Evolutionary conservation across 148 eudicot species (phyloP).

Genomic region (Rhododendron molle): DNA sequence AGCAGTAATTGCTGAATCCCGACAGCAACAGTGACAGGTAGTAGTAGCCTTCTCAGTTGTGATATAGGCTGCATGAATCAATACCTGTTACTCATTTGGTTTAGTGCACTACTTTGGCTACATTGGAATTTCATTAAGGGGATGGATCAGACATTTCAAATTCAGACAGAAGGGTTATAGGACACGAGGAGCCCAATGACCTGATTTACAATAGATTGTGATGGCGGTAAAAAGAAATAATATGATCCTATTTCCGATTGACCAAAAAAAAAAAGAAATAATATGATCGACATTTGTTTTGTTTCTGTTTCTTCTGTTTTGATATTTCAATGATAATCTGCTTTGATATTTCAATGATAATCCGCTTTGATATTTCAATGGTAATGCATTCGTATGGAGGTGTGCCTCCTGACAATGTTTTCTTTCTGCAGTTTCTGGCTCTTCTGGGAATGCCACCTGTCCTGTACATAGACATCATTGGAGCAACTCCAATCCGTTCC

Average conservation of each 20-base stretch:
- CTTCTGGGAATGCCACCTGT: conserved; percentile 33
- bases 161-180: not conserved
- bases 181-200: not conserved
- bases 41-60: not conserved
- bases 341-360: not conserved
- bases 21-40: not conserved
- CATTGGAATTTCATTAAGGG: not conserved
- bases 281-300: not conserved
- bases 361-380: not conserved
- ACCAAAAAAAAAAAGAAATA: not conserved
- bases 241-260: not conserved
- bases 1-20: not conserved
- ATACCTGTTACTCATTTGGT: not conserved
- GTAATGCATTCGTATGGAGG: not conserved
- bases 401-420: not conserved
- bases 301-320: not conserved
- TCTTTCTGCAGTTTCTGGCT: conserved; percentile 38
- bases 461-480: conserved; percentile 31
- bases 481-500: conserved; percentile 46
- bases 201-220: not conserved
- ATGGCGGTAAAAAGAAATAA: not conserved
- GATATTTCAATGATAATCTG: not conserved
- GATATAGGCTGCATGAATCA: not conserved
- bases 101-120: not conserved
- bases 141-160: not conserved